Evolutionary conservation across 73 alveolate genomes (phyloP), one percentile per base, ranked within the genome.

Genomic region (Stentor coeruleus): DNA sequence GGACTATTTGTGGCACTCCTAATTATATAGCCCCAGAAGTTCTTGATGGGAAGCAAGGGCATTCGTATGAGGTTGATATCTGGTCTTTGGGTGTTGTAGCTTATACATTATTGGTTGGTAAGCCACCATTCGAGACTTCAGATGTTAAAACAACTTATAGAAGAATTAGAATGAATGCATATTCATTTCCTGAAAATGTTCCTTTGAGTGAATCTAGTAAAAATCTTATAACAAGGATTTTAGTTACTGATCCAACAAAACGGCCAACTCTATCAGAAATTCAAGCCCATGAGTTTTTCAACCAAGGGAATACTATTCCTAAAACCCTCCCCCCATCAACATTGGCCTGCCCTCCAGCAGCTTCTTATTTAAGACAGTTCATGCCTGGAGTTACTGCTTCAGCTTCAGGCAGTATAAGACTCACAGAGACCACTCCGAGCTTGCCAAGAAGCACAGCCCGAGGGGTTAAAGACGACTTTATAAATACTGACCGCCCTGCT

Each of bases 11-110:
- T 60, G 98, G 98, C 0, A 92, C 98, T 0, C 96, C 98, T 0
- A 87, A 92, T 58, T 92, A 92, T 74, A 90, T 94, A 0, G 98
- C 99, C 3, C 99, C 99, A 14, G 99, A 94, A 81, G 93, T 94
- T 35, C 75, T 94, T 49, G 87, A 90, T 30, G 86, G 90, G 41
- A 58, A 80, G n/a, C n/a, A n/a, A 39, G 98, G 98, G 20, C 96
- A 94, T 88, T 93, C 98, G 14, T 91, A 88, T 88, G 95, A 88
- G 81, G 98, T 93, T n/a, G 99, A 94, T 86, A 88, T 88, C 15
- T 94, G 99, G 99, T 85, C 96, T 6, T 59, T 94, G 28, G 99
- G 99, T 38, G 88, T 93, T 59, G 92, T 94, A 28, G 86, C 90
- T 2, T 94, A 93, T 77, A 88, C 96, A 66, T 79, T 94, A 66